Conservation (phyloP, 768 basidiomycete genomes). For the Pleurotus sapidus region DNA sequence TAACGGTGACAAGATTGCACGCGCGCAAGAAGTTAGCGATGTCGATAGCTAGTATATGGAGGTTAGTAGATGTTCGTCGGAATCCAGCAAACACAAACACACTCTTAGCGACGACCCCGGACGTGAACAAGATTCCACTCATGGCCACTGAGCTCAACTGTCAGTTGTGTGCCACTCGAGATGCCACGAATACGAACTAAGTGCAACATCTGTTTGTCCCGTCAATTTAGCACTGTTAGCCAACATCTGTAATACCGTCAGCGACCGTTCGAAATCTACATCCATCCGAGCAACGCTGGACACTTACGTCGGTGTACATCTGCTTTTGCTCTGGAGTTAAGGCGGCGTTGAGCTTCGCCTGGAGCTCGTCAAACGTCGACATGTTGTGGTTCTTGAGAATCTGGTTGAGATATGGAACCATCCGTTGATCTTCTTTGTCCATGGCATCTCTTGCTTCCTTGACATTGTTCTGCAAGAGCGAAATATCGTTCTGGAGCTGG, state of each 20-base stretch:
- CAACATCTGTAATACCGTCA: neutral
- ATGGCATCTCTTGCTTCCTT: neutral
- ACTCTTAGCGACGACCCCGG: slow-evolving; percentile 4
- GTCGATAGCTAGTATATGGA: neutral
- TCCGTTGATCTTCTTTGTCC: neutral
- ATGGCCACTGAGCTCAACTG: neutral
- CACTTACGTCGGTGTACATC: slow-evolving; percentile 1
- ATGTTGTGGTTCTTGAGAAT: neutral
- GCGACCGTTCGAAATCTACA: neutral
- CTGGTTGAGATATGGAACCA: neutral
- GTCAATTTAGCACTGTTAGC: neutral
- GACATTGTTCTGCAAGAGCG: neutral
- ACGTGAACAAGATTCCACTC: slow-evolving; percentile 7
- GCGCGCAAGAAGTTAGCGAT: slow-evolving; percentile 6
- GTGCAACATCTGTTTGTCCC: neutral
- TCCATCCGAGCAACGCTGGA: neutral
- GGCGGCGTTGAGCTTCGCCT: neutral
- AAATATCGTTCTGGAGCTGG: neutral
- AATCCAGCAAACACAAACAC: neutral
- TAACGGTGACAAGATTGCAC: neutral
- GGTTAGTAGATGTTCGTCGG: neutral
- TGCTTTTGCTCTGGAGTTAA: neutral
- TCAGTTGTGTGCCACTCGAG: neutral
- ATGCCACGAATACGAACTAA: neutral
- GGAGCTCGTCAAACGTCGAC: neutral